Evolutionary conservation across 2,329 filamentous ascomycete genomes (phyloP), one percentile per base, ranked within the genome.

Genomic region (Aplosporella prunicola): DNA sequence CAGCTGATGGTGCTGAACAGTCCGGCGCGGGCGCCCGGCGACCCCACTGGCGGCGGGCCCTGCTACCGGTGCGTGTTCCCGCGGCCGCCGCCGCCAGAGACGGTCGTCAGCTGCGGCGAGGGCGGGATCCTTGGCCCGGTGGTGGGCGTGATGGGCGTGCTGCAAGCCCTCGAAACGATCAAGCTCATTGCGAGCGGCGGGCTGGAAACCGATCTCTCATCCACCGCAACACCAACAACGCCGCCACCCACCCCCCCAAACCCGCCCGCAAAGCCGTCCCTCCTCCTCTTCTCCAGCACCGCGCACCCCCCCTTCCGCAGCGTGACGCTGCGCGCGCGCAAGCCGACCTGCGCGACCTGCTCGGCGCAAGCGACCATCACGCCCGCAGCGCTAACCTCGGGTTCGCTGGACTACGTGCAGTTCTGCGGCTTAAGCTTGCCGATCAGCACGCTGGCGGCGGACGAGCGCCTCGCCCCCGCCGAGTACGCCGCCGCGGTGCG

Each of bases 41-140:
- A 75, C 34, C 38, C 55, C 2, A 52, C 62, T 0, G 80, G 82
- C 22, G 80, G 82, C 20, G 83, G 87, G 0, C 88, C 89, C 0
- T 98, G 91, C 60, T 98, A 98, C 60, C 74, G 91, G 27, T 98
- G 91, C 53, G 74, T 96, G 9, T 98, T 94, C 49, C 88, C 87
- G 0, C 80, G 73, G 24, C 88, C 91, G 0, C 88, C 91, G 0
- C 87, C 89, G 0, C 75, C 84, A 0, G 82, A 83, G 27, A 86
- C 76, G 40, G 80, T 95, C 1, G 70, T 85, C 2, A 86, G 80
- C 42, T 98, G 91, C 52, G 86, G 88, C 26, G 91, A 98, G 56
- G 89, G 88, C 8, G 91, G 91, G 0, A 87, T 98, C 7, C 52
- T 98, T 1, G 91, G 91, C 0, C 88, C 91, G 0, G 87, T 95